A percentile compares a stretch with the other conserved stretches of the same genome.
These are phyloP conservation scores for Kurtzmaniella natalensis DNA, from an alignment of 1,139 yeast genomes.

Conservation along the genomic window DNA sequence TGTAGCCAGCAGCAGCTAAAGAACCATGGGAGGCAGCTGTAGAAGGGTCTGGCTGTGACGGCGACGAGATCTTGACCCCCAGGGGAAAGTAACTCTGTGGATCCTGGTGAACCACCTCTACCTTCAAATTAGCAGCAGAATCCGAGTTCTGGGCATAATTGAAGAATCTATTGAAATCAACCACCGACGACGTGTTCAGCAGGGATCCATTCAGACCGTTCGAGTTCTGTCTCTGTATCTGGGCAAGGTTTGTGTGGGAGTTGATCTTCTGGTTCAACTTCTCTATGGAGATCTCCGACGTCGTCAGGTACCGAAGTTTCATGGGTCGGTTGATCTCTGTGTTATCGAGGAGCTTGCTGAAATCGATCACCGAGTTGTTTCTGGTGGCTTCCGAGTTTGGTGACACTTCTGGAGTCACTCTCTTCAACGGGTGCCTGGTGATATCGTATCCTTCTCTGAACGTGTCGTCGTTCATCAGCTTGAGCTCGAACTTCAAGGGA, in stretches of 20 bases:
- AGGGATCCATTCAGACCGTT: slow-evolving; percentile 18
- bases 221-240: slow-evolving; percentile 20
- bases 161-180: slow-evolving; percentile 25
- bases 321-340: slow-evolving; percentile 39
- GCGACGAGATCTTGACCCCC: slow-evolving; percentile 7
- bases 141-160: slow-evolving; percentile 12
- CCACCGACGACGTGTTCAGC: slow-evolving; percentile 17
- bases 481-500: slow-evolving; percentile 29
- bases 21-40: neutral
- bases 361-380: slow-evolving; percentile 40
- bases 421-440: slow-evolving; percentile 29
- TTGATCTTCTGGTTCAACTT: slow-evolving; percentile 38
- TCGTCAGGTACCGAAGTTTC: slow-evolving; percentile 35
- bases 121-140: slow-evolving; percentile 17
- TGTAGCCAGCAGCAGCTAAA: too few species aligned
- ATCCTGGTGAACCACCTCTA: slow-evolving; percentile 14
- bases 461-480: slow-evolving; percentile 36
- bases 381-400: slow-evolving; percentile 44
- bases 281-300: slow-evolving; percentile 40
- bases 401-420: slow-evolving; percentile 42
- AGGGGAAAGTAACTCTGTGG: slow-evolving; percentile 32
- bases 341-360: slow-evolving; percentile 32
- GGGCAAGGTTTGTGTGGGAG: slow-evolving; percentile 32
- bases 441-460: slow-evolving; percentile 32
- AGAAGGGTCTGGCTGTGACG: slow-evolving; percentile 6